Evolutionary conservation across 805 yeast species (phyloP).

Genomic region (Cyberlindnera americana): DNA sequence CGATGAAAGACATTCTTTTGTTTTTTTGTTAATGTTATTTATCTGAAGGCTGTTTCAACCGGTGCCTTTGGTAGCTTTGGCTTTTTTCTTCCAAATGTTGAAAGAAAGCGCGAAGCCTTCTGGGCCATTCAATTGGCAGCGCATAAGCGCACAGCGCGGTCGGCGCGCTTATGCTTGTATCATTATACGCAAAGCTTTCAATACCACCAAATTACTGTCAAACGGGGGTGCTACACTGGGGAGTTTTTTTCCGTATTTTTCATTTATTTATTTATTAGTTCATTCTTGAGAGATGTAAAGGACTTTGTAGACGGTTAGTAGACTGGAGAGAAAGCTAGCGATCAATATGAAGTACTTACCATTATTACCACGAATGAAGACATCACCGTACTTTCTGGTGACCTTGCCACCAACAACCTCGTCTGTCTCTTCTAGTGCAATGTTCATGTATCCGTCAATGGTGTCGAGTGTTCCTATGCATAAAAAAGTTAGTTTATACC

Average conservation of each 20-base stretch:
- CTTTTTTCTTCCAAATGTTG: background rate
- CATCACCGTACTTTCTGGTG: constrained; percentile 64
- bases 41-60: background rate
- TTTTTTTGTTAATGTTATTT: background rate
- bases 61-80: background rate
- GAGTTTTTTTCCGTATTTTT: background rate
- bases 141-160: constrained; percentile 14
- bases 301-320: constrained; percentile 13
- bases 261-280: background rate
- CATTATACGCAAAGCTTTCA: too few relatives aligned
- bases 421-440: constrained; percentile 73
- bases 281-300: constrained; percentile 27
- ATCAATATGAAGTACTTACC: constrained; percentile 45
- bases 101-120: background rate
- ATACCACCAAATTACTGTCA: too few relatives aligned
- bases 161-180: constrained; percentile 16
- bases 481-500: constrained; percentile 1
- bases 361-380: constrained; percentile 82
- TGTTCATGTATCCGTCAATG: constrained; percentile 96
- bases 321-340: too few relatives aligned
- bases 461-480: constrained; percentile 60
- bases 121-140: constrained; percentile 14
- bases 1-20: constrained; percentile 67
- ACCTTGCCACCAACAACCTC: constrained; percentile 54
- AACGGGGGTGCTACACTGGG: too few relatives aligned